Evolutionary conservation across 768 basidiomycete species (phyloP), one percentile per base, ranked within the genome.

Genomic region (Lentinula edodes): DNA sequence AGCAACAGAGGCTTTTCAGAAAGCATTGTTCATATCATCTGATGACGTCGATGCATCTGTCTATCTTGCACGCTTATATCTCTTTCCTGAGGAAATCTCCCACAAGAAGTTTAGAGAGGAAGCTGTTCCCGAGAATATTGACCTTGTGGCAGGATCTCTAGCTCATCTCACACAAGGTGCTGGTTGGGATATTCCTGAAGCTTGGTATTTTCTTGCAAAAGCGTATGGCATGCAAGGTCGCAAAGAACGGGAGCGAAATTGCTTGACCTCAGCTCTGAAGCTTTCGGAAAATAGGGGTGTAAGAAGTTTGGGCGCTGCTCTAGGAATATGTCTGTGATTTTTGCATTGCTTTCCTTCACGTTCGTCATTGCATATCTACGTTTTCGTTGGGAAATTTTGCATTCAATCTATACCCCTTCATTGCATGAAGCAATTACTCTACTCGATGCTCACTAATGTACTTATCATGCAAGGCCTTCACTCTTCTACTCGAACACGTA

Each of bases 151-250:
- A 4, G 89, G 89, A 2, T 75, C 95, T 67, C 79, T 98, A 32
- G 83, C 83, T 1, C 85, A 90, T 64, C 69, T 94, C 52, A 91
- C 93, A 0, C 83, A 85, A 43, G 91, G 90, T 0, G 76, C 78
- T 0, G 96, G 89, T 10, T 98, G 95, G 94, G 89, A 97, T 70
- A 83, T 90, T 1, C 85, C 95, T 0, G 96, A 98, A 71, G 95
- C 91, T 28, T 99, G 96, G 96, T 96, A 90, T 72, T 91, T 87
- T 71, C 80, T 98, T 13, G 91, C 88, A 6, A 92, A 88, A 67
- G 89, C 88, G 23, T 90, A 90, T 68, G 86, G 88, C 52, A 69
- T 87, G 65, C 92, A 91, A 67, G 88, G 83, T 2, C 81, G 88
- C 55, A 84, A 82, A 63, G 87, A 86, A 55, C 78, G 84, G 54